Conservation (phyloP, 495 filamentous ascomycete genomes). For the Lasiosphaeria miniovina region DNA sequence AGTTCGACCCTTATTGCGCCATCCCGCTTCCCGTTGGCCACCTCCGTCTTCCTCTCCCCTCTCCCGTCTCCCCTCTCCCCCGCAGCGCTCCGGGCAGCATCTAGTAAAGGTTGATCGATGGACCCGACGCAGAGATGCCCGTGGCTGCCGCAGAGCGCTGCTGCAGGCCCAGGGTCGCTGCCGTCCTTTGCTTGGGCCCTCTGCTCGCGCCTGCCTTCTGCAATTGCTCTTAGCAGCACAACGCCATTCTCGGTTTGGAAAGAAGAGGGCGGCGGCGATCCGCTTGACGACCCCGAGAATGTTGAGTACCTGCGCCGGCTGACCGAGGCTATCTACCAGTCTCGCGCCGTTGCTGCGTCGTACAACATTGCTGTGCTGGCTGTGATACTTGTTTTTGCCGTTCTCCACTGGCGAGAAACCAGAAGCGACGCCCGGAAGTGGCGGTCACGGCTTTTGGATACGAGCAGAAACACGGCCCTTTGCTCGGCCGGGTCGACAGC, state of each 20-base stretch:
- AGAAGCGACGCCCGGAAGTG: slow-evolving; percentile 23
- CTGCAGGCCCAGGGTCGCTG: not conserved
- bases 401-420: slow-evolving; percentile 26
- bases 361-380: slow-evolving; percentile 37
- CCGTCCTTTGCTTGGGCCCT: not conserved
- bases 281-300: slow-evolving; percentile 28
- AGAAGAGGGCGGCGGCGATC: slow-evolving; percentile 3
- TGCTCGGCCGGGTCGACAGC: slow-evolving; percentile 8
- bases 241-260: not conserved
- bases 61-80: not conserved
- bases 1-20: not conserved
- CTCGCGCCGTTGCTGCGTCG: slow-evolving; percentile 31
- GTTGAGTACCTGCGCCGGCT: slow-evolving; percentile 33
- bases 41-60: not conserved
- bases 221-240: slow-evolving; percentile 4
- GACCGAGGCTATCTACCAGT: slow-evolving; percentile 30
- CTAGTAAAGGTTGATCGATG: not conserved
- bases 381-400: slow-evolving; percentile 27
- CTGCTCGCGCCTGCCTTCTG: slow-evolving; percentile 5
- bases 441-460: not conserved
- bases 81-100: no score
- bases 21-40: not conserved
- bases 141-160: not conserved
- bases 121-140: not conserved
- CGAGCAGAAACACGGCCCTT: not conserved